These are phyloP conservation scores for Vararia minispora DNA, from an alignment of 768 basidiomycete species.

Conservation along the genomic window DNA sequence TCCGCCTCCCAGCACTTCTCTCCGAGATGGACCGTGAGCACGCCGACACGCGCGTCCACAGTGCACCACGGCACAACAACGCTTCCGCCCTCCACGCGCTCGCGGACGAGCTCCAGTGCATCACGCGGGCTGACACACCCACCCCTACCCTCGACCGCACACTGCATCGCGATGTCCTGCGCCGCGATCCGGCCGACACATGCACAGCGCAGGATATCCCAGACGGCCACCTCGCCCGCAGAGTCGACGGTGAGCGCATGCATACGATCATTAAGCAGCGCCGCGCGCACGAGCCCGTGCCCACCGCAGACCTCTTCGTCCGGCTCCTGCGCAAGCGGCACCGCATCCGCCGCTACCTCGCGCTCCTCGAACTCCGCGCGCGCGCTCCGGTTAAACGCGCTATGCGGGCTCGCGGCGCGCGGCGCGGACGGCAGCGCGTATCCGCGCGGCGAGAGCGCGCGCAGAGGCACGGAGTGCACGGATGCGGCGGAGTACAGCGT, in stretches of 20 bases:
- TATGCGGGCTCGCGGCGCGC: conserved; percentile 20
- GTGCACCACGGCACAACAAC: conserved; percentile 76
- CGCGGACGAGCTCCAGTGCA: conserved; percentile 76
- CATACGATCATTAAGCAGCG: conserved; percentile 78
- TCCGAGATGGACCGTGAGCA: conserved; percentile 77
- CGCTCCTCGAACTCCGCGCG: conserved; percentile 52
- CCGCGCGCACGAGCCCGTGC: conserved; percentile 70
- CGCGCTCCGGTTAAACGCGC: conserved; percentile 22
- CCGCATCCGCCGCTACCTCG: conserved; percentile 75
- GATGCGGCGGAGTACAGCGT: conserved; percentile 84
- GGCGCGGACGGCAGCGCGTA: conserved; percentile 17
- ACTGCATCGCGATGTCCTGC: conserved; percentile 51
- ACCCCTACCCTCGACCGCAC: conserved; percentile 26
- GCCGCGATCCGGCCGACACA: conserved; percentile 64
- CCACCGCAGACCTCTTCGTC: conserved; percentile 68
- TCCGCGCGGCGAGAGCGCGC: conserved; percentile 23
- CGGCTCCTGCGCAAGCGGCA: conserved; percentile 38
- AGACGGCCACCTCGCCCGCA: conserved; percentile 77
- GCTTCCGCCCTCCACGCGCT: conserved; percentile 92
- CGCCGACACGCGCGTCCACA: conserved; percentile 84
- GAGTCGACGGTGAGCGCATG: conserved; percentile 91
- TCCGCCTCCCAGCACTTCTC: conserved; percentile 92
- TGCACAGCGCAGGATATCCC: conserved; percentile 75
- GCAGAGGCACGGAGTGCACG: conserved; percentile 53
- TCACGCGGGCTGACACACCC: conserved; percentile 65